Evolutionary conservation across 768 basidiomycete species (phyloP), one percentile per base, ranked within the genome.

Genomic region (Tubosaeta sp.): DNA sequence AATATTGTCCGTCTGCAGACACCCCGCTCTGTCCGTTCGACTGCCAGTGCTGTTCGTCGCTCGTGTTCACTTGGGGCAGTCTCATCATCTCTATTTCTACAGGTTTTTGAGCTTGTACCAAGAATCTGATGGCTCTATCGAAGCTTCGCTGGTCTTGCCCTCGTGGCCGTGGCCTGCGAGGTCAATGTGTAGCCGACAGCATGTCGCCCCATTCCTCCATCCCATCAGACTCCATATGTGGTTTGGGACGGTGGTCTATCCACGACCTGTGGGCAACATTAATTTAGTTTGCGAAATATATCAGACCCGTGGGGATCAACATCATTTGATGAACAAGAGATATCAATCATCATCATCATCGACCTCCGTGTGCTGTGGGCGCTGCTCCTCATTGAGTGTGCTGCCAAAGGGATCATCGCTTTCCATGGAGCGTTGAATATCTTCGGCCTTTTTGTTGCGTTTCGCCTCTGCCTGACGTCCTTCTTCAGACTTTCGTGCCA

Each of bases 11-110:
- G 27, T 54, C 31, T 69, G n/a, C 50, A 93, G 91, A 88, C 66
- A 91, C 91, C 0, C 80, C 87, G 4, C 67, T 88, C 37, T 93
- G 91, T 72, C 91, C 91, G 6, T 93, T 93, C 64, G 91, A 93
- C 66, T 93, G 91, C 67, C 76, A 88, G 34, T 93, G 91, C 61
- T 93, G 91, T 91, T 61, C 71, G 88, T 74, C 43, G 22, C 35
- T 33, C 34, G n/a, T 34, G 22, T 38, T 17, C 8, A 12, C 16
- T 6, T 3, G n/a, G 22, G 12, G 4, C 12, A 9, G 25, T 43
- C 27, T 31, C 33, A 47, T 53, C n/a, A 38, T 33, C 26, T 39
- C 22, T 29, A n/a, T 43, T 19, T 31, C 16, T 26, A 12, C 55
- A 69, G 68, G 68, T 54, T 69, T 68, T 41, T 69, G 51, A 68